Percentiles rank a stretch among this genome's conserved stretches.
These are phyloP conservation scores for Penicillium sp. DNA, from an alignment of 2,329 filamentous ascomycete genomes.

Conservation along the genomic window DNA sequence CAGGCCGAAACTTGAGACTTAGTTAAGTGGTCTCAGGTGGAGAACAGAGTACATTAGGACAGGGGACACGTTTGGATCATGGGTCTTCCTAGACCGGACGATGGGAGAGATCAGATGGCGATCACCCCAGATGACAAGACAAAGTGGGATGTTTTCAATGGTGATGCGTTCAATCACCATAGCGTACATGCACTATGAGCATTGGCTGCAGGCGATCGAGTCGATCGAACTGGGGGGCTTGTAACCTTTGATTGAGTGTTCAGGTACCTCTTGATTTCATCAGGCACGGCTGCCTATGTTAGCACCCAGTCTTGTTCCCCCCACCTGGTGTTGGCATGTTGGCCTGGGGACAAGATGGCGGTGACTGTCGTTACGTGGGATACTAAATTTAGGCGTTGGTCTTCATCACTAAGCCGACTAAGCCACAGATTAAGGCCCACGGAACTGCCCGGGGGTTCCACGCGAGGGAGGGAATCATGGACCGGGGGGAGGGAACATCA, in stretches of 20 bases:
- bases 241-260: neutral
- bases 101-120: neutral
- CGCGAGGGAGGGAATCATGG: neutral
- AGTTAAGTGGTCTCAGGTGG: constrained; percentile 9
- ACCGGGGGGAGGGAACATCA: neutral
- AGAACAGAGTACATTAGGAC: constrained; percentile 5
- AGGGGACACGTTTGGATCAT: constrained; percentile 22
- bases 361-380: constrained; percentile 1
- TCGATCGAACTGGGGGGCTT: neutral
- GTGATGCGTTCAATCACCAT: neutral
- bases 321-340: neutral
- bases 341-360: constrained; percentile 2
- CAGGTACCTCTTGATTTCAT: neutral
- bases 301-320: neutral
- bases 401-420: constrained; percentile 1
- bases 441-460: constrained; percentile 9
- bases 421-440: constrained; percentile 12
- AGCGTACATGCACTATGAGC: neutral
- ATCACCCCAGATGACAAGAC: neutral
- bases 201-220: neutral
- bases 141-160: neutral
- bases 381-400: neutral
- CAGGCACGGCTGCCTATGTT: neutral
- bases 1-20: neutral
- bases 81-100: constrained; percentile 7